phyloP scores from a whole-genome alignment of 768 basidiomycete species.

The Trichaptum fuscoviolaceum region DNA sequence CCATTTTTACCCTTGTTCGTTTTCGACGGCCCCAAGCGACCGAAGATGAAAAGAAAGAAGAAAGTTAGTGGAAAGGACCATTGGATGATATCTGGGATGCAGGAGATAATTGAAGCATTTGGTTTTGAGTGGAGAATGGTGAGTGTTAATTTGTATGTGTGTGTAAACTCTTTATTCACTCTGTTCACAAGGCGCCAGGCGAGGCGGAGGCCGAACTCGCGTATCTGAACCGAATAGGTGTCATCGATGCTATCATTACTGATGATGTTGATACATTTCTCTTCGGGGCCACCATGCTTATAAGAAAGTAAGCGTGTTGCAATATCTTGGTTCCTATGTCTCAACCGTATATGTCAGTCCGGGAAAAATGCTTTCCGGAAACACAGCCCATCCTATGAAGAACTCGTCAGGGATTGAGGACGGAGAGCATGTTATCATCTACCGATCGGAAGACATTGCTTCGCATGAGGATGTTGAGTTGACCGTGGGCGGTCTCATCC shows the following conservation, averaged over 20 bases:
- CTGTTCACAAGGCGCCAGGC: slow-evolving; percentile 63
- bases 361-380: slow-evolving; percentile 68
- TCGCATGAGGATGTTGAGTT: slow-evolving; percentile 47
- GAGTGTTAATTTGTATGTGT: slow-evolving; percentile 17
- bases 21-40: slow-evolving; percentile 86
- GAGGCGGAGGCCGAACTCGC: slow-evolving; percentile 96
- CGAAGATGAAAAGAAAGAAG: slow-evolving; percentile 75
- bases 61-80: slow-evolving; percentile 53
- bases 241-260: slow-evolving; percentile 84
- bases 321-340: neutral
- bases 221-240: slow-evolving; percentile 71
- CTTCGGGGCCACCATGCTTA: slow-evolving; percentile 78
- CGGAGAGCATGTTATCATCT: slow-evolving; percentile 54
- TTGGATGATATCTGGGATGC: slow-evolving; percentile 71
- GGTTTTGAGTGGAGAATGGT: slow-evolving; percentile 75
- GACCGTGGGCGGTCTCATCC: slow-evolving; percentile 61
- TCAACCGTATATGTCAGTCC: slow-evolving; percentile 35
- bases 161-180: neutral
- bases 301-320: slow-evolving; percentile 62
- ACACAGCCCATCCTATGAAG: slow-evolving; percentile 54
- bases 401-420: slow-evolving; percentile 69
- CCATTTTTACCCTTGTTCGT: slow-evolving; percentile 88
- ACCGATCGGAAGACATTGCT: slow-evolving; percentile 31
- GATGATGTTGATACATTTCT: slow-evolving; percentile 93
- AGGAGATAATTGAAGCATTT: slow-evolving; percentile 71